phyloP scores from a whole-genome alignment of 2,329 filamentous ascomycete species.

The Alternaria brassicicola region DNA sequence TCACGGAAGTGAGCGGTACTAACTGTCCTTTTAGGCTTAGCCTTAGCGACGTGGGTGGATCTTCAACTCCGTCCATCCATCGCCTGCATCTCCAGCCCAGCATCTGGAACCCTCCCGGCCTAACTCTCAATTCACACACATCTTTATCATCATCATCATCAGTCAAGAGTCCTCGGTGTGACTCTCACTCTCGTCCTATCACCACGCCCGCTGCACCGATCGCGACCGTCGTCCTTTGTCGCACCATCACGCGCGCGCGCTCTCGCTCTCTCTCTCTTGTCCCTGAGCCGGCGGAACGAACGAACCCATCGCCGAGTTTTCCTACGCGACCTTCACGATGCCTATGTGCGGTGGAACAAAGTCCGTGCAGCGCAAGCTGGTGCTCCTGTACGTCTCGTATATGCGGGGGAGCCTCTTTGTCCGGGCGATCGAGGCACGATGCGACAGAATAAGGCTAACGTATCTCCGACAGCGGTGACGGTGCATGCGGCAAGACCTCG shows the following conservation, averaged over 20 bases:
- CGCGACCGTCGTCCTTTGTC: slow-evolving; percentile 20
- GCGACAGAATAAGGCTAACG: slow-evolving; percentile 35
- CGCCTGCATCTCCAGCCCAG: slow-evolving; percentile 18
- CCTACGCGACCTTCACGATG: slow-evolving; percentile 42
- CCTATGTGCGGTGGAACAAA: slow-evolving; percentile 62
- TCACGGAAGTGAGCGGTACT: slow-evolving; percentile 17
- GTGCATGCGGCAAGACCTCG: slow-evolving; percentile 96
- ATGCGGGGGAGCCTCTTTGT: slow-evolving; percentile 20
- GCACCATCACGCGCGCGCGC: slow-evolving; percentile 34
- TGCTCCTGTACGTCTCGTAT: slow-evolving; percentile 73
- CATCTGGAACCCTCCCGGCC: slow-evolving; percentile 16
- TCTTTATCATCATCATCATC: slow-evolving; percentile 23
- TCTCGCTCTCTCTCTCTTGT: slow-evolving; percentile 14
- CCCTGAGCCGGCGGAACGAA: slow-evolving; percentile 32
- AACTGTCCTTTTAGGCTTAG: slow-evolving; percentile 17
- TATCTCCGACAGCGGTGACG: slow-evolving; percentile 72
- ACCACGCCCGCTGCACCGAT: slow-evolving; percentile 8
- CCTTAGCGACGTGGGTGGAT: slow-evolving; percentile 12
- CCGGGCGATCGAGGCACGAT: slow-evolving; percentile 8
- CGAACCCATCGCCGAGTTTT: slow-evolving; percentile 29
- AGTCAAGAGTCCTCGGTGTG: slow-evolving; percentile 16
- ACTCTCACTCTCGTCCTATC: slow-evolving; percentile 12
- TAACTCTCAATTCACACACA: slow-evolving; percentile 12
- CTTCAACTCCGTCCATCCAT: slow-evolving; percentile 14
- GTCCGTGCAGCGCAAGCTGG: slow-evolving; percentile 94